These are phyloP conservation scores for Colletotrichum sp. DNA, from an alignment of 2,329 filamentous ascomycete species.

Conservation along the genomic window DNA sequence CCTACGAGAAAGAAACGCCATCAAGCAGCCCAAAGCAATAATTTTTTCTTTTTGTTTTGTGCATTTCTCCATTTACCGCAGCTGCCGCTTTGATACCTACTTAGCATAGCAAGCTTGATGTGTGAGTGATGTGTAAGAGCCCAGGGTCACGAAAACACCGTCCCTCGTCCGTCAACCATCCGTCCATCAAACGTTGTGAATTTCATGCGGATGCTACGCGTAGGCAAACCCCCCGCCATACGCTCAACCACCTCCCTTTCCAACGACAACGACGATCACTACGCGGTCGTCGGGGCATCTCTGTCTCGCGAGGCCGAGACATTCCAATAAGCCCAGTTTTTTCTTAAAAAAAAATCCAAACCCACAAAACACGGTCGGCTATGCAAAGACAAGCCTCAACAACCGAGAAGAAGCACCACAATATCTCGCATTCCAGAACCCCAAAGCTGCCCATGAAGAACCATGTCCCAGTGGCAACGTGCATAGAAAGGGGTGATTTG, in stretches of 20 bases:
- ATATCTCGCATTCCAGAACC: not conserved
- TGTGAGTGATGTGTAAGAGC: not conserved
- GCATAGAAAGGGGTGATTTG: not conserved
- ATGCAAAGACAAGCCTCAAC: slow-evolving; percentile 8
- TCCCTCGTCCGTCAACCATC: not conserved
- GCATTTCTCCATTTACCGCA: not conserved
- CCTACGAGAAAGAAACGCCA: not conserved
- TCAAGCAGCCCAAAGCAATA: not conserved
- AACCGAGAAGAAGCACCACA: not conserved
- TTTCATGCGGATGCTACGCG: not conserved
- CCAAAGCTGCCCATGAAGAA: not conserved
- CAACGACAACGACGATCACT: not conserved
- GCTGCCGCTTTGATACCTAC: not conserved
- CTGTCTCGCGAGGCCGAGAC: not conserved
- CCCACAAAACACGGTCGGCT: slow-evolving; percentile 3
- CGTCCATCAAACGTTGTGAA: not conserved
- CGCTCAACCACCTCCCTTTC: not conserved
- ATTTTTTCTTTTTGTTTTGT: not conserved
- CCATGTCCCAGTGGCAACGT: not conserved
- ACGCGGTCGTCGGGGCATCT: not conserved
- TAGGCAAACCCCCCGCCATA: not conserved
- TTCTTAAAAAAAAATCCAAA: not conserved
- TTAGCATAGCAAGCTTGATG: not conserved
- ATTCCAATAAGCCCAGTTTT: not conserved
- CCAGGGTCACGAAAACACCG: not conserved